Evolutionary conservation across 2,329 filamentous ascomycete genomes (phyloP), one percentile per base, ranked within the genome.

Genomic region (Exophiala dermatitidis): DNA sequence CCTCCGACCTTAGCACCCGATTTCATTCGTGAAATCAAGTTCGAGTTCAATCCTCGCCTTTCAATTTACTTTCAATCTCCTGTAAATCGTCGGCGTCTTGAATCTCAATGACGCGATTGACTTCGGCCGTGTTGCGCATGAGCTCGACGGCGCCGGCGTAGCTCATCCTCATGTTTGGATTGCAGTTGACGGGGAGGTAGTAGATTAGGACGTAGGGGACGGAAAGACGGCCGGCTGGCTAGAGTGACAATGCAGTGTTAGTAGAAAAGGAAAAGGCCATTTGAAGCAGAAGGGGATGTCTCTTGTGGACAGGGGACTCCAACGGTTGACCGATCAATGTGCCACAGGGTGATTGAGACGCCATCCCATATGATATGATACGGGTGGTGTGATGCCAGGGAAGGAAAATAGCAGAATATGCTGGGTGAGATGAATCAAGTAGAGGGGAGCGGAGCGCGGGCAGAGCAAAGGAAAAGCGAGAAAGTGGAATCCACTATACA

Each of bases 81-180:
- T 87, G 83, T 62, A 97, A 67, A 50, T 96, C 91, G 50, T 95
- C 89, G 2, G 80, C 79, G 19, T 80, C 83, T 62, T 87, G 82
- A 46, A 97, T 82, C 70, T 97, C 91, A 58, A 98, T 81, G 29
- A 97, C 85, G 62, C 81, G 82, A 50, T 86, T 85, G n/a, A 90
- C 90, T 73, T 96, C 90, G 54, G 88, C 88, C 50, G 88, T 94
- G 67, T 88, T 95, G 60, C 90, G 83, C 85, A 97, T 90, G 69
- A 97, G 72, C 74, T 98, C 93, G 72, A 96, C 95, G 41, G 93
- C 93, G 37, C 90, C 87, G 31, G 93, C 93, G 69, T 97, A 98
- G 67, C 93, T 75, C 93, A 97, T 97, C 62, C 88, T 83, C 66
- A 86, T 76, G 66, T 90, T 87, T 62, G 79, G 82, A 69, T 95